These are phyloP conservation scores for Gypsophila paniculata DNA, from an alignment of 179 eudicot species.

Conservation along the genomic window DNA sequence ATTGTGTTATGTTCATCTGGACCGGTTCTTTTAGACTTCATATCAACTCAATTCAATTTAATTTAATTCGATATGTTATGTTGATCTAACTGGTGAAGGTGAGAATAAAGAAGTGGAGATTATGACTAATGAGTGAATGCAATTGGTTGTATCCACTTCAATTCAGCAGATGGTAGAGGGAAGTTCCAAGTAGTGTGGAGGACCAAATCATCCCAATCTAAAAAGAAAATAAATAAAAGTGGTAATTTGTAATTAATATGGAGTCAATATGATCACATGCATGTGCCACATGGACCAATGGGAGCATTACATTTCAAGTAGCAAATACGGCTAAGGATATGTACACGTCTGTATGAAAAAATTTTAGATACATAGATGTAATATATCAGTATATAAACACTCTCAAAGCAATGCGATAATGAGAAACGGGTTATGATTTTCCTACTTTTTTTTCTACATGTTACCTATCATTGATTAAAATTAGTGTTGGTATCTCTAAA, in stretches of 20 bases:
- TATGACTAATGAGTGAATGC: not conserved
- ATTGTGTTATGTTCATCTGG: no score
- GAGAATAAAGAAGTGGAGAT: not conserved
- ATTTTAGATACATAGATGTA: no score
- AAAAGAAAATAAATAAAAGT: not conserved
- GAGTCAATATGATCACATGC: not conserved
- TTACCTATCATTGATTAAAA: no score
- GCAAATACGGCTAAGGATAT: not conserved
- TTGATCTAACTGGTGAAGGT: not conserved
- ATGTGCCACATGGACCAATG: conserved; percentile 35
- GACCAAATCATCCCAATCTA: not conserved
- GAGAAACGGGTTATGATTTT: no score
- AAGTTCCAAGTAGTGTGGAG: not conserved
- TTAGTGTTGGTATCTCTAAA: no score
- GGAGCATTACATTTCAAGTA: not conserved
- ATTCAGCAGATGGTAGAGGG: conserved; percentile 16
- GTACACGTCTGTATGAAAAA: not conserved
- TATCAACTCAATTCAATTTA: no score
- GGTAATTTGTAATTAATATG: not conserved
- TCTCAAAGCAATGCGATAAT: no score
- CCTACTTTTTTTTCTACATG: no score
- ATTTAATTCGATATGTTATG: no score
- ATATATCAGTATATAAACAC: no score
- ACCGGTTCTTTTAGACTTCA: no score
- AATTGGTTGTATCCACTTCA: conserved; percentile 1